Percentiles rank a stretch among this genome's conserved stretches.
Conservation (phyloP, 371 early-diverging fungal genomes). For the Mortierella sp. region DNA sequence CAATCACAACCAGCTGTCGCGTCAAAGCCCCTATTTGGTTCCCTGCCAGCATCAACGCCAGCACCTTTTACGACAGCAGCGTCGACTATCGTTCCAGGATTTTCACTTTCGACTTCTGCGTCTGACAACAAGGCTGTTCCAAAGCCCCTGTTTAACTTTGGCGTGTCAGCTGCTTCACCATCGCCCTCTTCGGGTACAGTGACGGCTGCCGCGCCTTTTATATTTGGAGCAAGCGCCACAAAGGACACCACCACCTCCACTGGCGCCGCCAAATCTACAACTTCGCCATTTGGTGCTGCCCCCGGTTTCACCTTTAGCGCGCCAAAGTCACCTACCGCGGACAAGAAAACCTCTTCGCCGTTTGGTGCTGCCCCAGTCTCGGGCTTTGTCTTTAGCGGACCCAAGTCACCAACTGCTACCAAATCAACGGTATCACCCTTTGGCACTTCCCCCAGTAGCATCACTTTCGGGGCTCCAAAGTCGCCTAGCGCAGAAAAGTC, state of each 20-base stretch:
- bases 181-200: background rate
- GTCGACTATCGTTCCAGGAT: background rate
- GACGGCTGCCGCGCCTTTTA: background rate
- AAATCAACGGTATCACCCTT: background rate
- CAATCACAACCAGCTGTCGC: background rate
- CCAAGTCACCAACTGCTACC: background rate
- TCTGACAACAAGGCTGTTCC: background rate
- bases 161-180: background rate
- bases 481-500: background rate
- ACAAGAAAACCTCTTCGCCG: background rate
- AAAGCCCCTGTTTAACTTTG: conserved; percentile 8
- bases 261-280: background rate
- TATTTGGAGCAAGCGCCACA: background rate
- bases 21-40: conserved; percentile 7
- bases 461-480: background rate
- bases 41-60: background rate
- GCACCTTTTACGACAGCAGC: background rate
- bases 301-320: background rate
- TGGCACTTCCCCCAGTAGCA: background rate
- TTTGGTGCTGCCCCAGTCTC: background rate
- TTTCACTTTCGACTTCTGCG: conserved; percentile 14
- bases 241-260: background rate
- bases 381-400: background rate
- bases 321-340: background rate
- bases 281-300: conserved; percentile 4